A percentile compares a stretch with the other conserved stretches of the same genome.
phyloP scores from a whole-genome alignment of 2,329 filamentous ascomycete genomes.

The Drechslerella dactyloides region DNA sequence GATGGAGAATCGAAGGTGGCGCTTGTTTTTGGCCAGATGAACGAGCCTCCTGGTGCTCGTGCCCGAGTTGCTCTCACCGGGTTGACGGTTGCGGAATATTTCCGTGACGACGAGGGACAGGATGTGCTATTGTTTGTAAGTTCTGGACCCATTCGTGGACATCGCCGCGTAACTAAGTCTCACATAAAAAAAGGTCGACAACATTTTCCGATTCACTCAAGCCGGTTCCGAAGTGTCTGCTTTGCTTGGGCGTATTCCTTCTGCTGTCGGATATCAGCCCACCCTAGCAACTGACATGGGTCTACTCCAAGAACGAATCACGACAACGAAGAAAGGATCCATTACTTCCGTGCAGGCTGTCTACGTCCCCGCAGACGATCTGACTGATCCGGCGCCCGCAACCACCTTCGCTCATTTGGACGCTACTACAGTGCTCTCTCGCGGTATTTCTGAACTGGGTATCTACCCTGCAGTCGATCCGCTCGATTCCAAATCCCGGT shows the following conservation, averaged over 20 bases:
- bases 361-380: conserved; percentile 99
- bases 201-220: conserved; percentile 99
- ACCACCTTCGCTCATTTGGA: conserved; percentile 99
- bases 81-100: conserved; percentile 80
- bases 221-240: conserved; percentile 99
- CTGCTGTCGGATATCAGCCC: conserved; percentile 99
- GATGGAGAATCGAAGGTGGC: conserved; percentile 99
- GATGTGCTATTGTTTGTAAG: conserved; percentile 55
- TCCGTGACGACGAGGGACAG: conserved; percentile 69
- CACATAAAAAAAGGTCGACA: conserved; percentile 82
- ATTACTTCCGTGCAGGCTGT: conserved; percentile 99
- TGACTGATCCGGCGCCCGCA: conserved; percentile 99
- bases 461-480: conserved; percentile 99
- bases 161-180: conserved; percentile 43
- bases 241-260: conserved; percentile 98
- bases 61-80: conserved; percentile 99
- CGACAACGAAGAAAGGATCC: conserved; percentile 98
- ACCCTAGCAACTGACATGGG: conserved; percentile 99
- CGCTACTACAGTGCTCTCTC: conserved; percentile 99
- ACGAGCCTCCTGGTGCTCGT: conserved; percentile 99
- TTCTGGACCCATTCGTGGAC: neutral
- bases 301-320: conserved; percentile 99
- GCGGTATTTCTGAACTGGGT: conserved; percentile 99
- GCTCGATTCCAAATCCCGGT: conserved; percentile 99
- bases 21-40: conserved; percentile 99